Percentiles rank a stretch among this genome's conserved stretches.
Conservation (phyloP, 345 rosid genomes). For the Pugionium cornutum region DNA sequence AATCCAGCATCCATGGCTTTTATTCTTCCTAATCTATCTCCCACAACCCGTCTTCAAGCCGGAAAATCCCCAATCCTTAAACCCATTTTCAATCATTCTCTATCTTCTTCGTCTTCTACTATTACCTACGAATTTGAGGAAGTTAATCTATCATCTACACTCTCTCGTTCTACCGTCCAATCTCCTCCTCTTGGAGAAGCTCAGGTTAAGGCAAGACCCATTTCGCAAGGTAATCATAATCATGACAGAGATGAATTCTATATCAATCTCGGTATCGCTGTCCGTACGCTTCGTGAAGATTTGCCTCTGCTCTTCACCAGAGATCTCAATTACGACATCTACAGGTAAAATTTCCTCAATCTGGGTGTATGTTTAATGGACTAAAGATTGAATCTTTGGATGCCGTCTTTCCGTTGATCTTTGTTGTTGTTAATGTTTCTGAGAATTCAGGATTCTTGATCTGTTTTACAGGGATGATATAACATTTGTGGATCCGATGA, state of each 20-base stretch:
- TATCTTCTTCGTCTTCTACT: constrained; percentile 24
- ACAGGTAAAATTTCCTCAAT: constrained; percentile 59
- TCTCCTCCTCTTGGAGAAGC: constrained; percentile 51
- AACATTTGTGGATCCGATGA: constrained; percentile 81
- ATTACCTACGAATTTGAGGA: constrained; percentile 29
- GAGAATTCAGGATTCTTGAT: background rate
- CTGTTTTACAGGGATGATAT: constrained; percentile 71
- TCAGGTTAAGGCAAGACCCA: constrained; percentile 41
- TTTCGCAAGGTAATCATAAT: constrained; percentile 44
- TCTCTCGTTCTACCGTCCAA: constrained; percentile 36
- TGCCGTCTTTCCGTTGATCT: constrained; percentile 24
- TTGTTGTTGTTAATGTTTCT: constrained; percentile 20
- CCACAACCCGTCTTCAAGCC: constrained; percentile 54
- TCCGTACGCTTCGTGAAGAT: constrained; percentile 92
- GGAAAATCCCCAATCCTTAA: constrained; percentile 51
- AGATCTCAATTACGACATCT: constrained; percentile 89
- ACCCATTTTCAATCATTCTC: constrained; percentile 34
- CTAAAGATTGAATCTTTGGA: constrained; percentile 22
- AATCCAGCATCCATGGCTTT: constrained; percentile 60
- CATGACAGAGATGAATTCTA: constrained; percentile 71
- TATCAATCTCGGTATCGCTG: constrained; percentile 86
- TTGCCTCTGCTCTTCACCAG: constrained; percentile 68
- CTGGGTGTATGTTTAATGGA: constrained; percentile 23
- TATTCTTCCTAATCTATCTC: constrained; percentile 71
- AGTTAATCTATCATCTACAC: constrained; percentile 27